phyloP scores from a whole-genome alignment of 2,329 filamentous ascomycete genomes.

The Byssoonygena ceratinophila region DNA sequence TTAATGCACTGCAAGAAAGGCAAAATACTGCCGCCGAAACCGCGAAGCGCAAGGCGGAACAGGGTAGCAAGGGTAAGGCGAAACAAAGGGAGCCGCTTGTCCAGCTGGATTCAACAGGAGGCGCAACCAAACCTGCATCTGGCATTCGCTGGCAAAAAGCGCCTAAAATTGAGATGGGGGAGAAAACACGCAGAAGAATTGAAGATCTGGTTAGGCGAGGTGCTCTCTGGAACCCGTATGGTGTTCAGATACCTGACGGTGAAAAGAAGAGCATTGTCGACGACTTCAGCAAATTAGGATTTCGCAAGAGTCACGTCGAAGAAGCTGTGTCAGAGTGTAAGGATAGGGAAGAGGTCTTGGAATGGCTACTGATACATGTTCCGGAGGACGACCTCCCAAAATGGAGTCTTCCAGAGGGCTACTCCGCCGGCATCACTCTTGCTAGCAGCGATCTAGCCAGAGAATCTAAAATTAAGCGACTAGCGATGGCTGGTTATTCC shows the following conservation, averaged over 20 bases:
- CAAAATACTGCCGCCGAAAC: constrained; percentile 65
- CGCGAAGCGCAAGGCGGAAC: constrained; percentile 60
- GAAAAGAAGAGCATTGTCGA: constrained; percentile 54
- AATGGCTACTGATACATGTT: constrained; percentile 94
- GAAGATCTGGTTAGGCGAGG: constrained; percentile 68
- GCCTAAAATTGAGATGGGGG: constrained; percentile 88
- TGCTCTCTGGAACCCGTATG: constrained; percentile 78
- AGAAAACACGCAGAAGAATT: constrained; percentile 63
- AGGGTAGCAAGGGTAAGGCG: constrained; percentile 46
- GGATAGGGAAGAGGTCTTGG: constrained; percentile 80
- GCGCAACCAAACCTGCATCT: constrained; percentile 26
- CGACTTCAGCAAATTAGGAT: constrained; percentile 68
- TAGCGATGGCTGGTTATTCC: constrained; percentile 76
- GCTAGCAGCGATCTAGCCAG: constrained; percentile 69
- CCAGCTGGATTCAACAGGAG: constrained; percentile 38
- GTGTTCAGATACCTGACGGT: constrained; percentile 50
- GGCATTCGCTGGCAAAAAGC: constrained; percentile 56
- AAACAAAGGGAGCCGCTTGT: constrained; percentile 49
- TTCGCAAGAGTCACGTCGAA: constrained; percentile 77
- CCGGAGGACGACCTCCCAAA: constrained; percentile 91
- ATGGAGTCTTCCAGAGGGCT: constrained; percentile 86
- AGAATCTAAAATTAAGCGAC: constrained; percentile 70
- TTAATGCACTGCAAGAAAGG: constrained; percentile 65
- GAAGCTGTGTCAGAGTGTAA: constrained; percentile 83
- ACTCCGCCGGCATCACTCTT: constrained; percentile 79